Conservation (phyloP, 371 early-diverging fungal genomes). For the Blakeslea trispora region DNA sequence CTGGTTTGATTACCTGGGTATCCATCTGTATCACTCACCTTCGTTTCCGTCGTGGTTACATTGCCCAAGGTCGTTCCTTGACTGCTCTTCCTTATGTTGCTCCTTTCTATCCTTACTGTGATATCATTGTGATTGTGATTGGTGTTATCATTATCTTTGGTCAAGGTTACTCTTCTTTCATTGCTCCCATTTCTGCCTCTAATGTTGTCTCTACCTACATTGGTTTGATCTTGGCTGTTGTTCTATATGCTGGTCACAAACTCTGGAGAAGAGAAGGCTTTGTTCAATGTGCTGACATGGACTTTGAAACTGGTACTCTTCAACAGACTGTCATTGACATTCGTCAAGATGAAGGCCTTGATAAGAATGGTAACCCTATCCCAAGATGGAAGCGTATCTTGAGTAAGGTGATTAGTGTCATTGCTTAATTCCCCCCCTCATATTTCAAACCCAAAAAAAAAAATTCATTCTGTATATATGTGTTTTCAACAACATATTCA, state of each 20-base stretch:
- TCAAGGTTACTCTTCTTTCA: constrained; percentile 65
- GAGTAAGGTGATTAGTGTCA: constrained; percentile 19
- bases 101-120: constrained; percentile 71
- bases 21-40: constrained; percentile 77
- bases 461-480: not conserved
- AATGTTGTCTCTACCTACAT: constrained; percentile 55
- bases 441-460: constrained; percentile 5
- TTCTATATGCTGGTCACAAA: constrained; percentile 60
- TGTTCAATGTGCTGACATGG: constrained; percentile 45
- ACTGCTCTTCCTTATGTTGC: constrained; percentile 77
- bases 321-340: constrained; percentile 25
- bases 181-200: constrained; percentile 44
- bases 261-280: constrained; percentile 35
- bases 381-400: constrained; percentile 30
- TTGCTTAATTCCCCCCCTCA: constrained; percentile 19
- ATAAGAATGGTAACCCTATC: constrained; percentile 27
- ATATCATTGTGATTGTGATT: constrained; percentile 65
- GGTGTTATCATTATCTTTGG: constrained; percentile 67
- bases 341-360: constrained; percentile 26
- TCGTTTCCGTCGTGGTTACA: constrained; percentile 81
- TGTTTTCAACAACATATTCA: constrained; percentile 10
- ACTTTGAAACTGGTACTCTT: constrained; percentile 50
- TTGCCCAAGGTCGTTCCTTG: constrained; percentile 68
- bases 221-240: constrained; percentile 56
- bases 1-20: constrained; percentile 85